Evolutionary conservation across 1,139 yeast genomes (phyloP), one percentile per base, ranked within the genome.

Genomic region (Debaryomyces subglobosus): DNA sequence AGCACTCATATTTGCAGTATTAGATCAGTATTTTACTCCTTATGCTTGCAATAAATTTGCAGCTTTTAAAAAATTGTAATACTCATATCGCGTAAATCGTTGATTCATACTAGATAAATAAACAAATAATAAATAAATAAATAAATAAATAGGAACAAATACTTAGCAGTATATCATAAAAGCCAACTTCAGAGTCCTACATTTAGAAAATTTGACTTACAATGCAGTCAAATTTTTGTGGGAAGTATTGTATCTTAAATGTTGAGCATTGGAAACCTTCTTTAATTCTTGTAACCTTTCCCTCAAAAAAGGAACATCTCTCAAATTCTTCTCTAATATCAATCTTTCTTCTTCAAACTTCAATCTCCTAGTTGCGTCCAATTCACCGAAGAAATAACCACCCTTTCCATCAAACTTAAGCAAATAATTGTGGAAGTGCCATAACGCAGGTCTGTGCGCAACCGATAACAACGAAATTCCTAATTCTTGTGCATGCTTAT

Each of bases 371-470:
- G 79, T 79, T 20, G 95, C 89, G 65, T 88, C 83, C 45, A 89
- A 76, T 53, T 78, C 74, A 6, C 87, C 86, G 64, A 87, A 89
- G 50, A 75, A 77, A 61, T 86, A 89, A 4, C 85, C 84, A 2
- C 96, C 95, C 61, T 85, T 83, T 15, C 96, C 96, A 62, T 87
- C 94, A 63, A 91, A 90, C 65, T 90, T 92, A 54, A 92, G 74
- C 52, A 92, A 80, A 60, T 81, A 79, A 53, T 86, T 83, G 67
- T 92, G 98, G 74, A 90, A 92, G 66, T 88, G 89, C 97, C 97
- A 92, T 56, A 92, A 72, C 10, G 96, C 89, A 3, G 96, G 86
- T 57, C 97, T 78, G 67, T 92, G 97, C 44, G 97, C 94, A 13
- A 92, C 98, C 0, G 97, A 89, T 44, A 92, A 72, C 33, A 92